phyloP scores from a whole-genome alignment of 2,329 filamentous ascomycete genomes.

The Ophiobolus disseminans region DNA sequence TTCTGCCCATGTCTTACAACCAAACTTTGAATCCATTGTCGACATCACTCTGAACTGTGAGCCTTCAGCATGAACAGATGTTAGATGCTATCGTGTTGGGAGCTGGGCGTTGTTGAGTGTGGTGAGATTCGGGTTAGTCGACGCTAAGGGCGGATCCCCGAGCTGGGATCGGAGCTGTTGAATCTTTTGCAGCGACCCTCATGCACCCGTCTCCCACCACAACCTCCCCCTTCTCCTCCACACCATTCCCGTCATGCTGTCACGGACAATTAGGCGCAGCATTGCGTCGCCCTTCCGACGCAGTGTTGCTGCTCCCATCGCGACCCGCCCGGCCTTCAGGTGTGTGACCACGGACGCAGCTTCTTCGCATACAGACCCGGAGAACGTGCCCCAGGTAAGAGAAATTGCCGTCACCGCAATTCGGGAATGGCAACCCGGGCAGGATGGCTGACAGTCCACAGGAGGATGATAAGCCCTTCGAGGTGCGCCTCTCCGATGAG shows the following conservation, averaged over 20 bases:
- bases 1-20: too few species aligned
- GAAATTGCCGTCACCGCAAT: conserved; percentile 11
- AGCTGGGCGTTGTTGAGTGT: not conserved
- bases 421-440: not conserved
- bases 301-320: conserved; percentile 44
- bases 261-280: conserved; percentile 49
- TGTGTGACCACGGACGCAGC: conserved; percentile 95
- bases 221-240: conserved; percentile 24
- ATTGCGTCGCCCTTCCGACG: conserved; percentile 50
- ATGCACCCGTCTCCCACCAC: conserved; percentile 22
- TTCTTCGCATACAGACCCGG: conserved; percentile 85
- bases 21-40: too few species aligned
- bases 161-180: conserved; percentile 25
- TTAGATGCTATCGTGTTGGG: not conserved
- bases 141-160: conserved; percentile 16
- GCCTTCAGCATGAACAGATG: too few species aligned
- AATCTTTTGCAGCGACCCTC: conserved; percentile 29
- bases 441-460: conserved; percentile 51
- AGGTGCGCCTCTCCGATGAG: conserved; percentile 92
- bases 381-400: conserved; percentile 70
- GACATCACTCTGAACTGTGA: too few species aligned
- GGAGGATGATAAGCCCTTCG: conserved; percentile 94
- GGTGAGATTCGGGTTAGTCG: not conserved
- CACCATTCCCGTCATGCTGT: conserved; percentile 46
- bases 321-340: conserved; percentile 56